Conservation (phyloP, 2,329 filamentous ascomycete species). For the Hymenoscyphus fructigenus region DNA sequence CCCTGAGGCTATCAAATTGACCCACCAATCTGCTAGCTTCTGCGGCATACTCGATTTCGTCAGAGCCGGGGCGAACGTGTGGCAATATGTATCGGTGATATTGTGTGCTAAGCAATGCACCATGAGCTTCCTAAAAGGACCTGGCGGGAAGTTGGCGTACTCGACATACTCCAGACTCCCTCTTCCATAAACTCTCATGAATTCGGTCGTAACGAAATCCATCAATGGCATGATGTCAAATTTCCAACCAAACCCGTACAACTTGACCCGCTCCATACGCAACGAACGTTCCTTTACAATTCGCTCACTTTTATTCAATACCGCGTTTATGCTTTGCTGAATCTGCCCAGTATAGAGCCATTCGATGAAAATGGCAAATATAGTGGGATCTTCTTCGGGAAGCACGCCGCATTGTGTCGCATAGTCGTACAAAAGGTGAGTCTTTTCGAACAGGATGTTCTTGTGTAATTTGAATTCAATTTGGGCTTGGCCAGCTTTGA, state of each 20-base stretch:
- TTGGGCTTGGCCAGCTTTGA: slow-evolving; percentile 3
- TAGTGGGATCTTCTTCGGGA: neutral
- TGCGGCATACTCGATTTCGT: too few species aligned
- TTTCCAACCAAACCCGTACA: neutral
- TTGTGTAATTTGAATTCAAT: slow-evolving; percentile 16
- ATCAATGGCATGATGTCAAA: neutral
- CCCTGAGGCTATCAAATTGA: too few species aligned
- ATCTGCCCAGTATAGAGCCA: slow-evolving; percentile 4
- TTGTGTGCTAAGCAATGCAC: too few species aligned
- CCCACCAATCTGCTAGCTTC: too few species aligned
- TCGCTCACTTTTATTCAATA: neutral
- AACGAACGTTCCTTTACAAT: too few species aligned
- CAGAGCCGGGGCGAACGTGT: too few species aligned
- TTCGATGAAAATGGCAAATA: slow-evolving; percentile 5
- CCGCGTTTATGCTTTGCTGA: too few species aligned
- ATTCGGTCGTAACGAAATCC: neutral
- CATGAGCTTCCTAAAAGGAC: too few species aligned
- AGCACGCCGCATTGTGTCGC: neutral
- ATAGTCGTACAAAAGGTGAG: slow-evolving; percentile 17
- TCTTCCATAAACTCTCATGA: neutral
- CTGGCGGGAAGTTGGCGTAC: too few species aligned
- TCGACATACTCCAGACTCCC: too few species aligned
- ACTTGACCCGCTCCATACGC: neutral
- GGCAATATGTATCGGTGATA: too few species aligned
- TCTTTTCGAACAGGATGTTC: slow-evolving; percentile 14